Percentiles rank a stretch among this genome's conserved stretches.
phyloP scores from a whole-genome alignment of 768 basidiomycete genomes.

The Tylopilus sp. region DNA sequence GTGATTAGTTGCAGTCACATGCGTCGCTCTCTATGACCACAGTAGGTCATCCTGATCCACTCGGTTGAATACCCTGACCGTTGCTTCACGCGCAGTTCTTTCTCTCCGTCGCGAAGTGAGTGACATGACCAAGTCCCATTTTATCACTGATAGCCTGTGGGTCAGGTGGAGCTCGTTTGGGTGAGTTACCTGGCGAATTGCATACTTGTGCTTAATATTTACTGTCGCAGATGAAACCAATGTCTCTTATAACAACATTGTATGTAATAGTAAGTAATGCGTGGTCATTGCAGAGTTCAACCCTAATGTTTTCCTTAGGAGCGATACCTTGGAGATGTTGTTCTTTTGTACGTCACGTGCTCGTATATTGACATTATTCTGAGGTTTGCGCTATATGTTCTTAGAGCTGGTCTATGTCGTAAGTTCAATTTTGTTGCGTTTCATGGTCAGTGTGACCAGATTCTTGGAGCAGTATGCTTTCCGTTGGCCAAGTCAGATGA shows the following conservation, averaged over 20 bases:
- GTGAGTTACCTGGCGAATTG: conserved; percentile 10
- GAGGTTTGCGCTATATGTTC: not conserved
- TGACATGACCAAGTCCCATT: not conserved
- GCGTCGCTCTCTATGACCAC: conserved; percentile 29
- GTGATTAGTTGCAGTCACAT: conserved; percentile 26
- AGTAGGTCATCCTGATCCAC: conserved; percentile 8
- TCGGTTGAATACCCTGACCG: not conserved
- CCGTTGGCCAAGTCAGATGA: conserved; percentile 12
- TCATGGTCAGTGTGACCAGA: not conserved
- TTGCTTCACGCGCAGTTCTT: conserved; percentile 15
- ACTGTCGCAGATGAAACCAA: conserved; percentile 21
- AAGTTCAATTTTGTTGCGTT: conserved; percentile 1
- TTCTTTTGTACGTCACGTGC: conserved; percentile 23
- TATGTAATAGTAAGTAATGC: conserved; percentile 24
- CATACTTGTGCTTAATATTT: not conserved
- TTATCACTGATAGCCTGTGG: not conserved
- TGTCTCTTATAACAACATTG: conserved; percentile 23
- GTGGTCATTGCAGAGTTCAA: not conserved
- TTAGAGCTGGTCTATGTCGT: conserved; percentile 22
- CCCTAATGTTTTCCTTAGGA: conserved; percentile 19
- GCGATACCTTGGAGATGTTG: conserved; percentile 30
- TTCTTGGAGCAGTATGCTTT: conserved; percentile 19
- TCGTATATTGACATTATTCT: not conserved
- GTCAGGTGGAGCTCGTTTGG: conserved; percentile 32
- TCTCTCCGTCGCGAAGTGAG: conserved; percentile 28